Evolutionary conservation across 1,139 yeast species (phyloP), one percentile per base, ranked within the genome.

Genomic region (Yamadazyma sp.): DNA sequence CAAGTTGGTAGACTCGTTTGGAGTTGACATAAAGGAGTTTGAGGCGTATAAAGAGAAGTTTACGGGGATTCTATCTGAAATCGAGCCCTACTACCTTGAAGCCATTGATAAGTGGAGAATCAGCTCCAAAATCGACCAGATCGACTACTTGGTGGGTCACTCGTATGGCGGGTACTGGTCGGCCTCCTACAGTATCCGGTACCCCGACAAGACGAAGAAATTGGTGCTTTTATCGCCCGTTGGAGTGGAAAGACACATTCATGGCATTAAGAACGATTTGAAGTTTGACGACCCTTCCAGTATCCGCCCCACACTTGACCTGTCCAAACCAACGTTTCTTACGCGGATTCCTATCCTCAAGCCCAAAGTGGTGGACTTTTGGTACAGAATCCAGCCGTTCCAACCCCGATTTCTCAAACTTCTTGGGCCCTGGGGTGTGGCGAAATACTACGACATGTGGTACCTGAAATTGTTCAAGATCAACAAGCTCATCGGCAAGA

Each of bases 181-280:
- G 21, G 73, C 66, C 3, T 65, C 73, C 1, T 71, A 67, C 47
- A 57, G 73, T 0, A 48, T 65, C 12, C 59, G 46, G 36, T 46
- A 61, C 40, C 94, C 96, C 0, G 67, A 74, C 1, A 67, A 73
- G 2, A 73, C 92, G n/a, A 66, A 76, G 18, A 78, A 79, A 45
- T 66, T 92, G 43, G 73, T 88, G 24, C 67, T 92, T 27, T 80
- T 87, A 2, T 86, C 96, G 1, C 98, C 98, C 0, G 95, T 90
- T 0, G 97, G 97, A 0, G 86, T 92, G 17, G 95, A 87, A 49
- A 68, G 87, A 38, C 80, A 79, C 39, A 77, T 83, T 1, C 80
- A 73, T 53, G 82, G 89, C 0, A 61, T 83, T 2, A 71, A 77
- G 21, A 77, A 79, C 42, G 69, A 52, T 20, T 47, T 40, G 23